Percentiles rank a stretch among this genome's conserved stretches.
Evolutionary conservation across 169 alveolate species (phyloP).

Genomic region (Theileria orientalis): DNA sequence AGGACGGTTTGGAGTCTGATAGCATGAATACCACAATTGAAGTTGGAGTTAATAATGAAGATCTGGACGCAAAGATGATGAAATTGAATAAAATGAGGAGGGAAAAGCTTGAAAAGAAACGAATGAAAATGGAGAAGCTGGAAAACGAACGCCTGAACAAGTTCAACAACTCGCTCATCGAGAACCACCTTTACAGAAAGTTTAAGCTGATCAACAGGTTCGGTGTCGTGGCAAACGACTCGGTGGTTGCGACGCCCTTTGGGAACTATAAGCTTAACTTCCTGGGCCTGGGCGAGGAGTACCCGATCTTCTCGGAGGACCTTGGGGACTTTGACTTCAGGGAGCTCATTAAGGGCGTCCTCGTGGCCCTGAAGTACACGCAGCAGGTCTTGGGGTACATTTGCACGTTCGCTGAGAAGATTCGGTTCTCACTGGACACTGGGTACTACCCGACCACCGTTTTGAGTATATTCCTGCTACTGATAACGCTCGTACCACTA

Average conservation of each 20-base stretch:
- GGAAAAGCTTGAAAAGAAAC: not conserved
- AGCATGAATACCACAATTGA: not conserved
- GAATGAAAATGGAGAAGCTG: not conserved
- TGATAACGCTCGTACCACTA: constrained; percentile 17
- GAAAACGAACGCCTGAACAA: constrained; percentile 1
- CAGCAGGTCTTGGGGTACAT: constrained; percentile 42
- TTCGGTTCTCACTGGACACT: constrained; percentile 32
- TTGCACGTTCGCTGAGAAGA: constrained; percentile 30
- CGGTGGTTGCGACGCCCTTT: constrained; percentile 24
- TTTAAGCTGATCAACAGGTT: constrained; percentile 8
- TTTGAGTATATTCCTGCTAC: constrained; percentile 15
- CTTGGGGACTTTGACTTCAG: constrained; percentile 31
- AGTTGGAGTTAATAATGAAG: not conserved
- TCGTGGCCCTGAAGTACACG: constrained; percentile 1
- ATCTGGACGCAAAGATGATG: not conserved
- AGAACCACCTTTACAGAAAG: constrained; percentile 1
- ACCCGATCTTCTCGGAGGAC: constrained; percentile 50
- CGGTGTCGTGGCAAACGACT: constrained; percentile 14
- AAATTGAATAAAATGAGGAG: too few relatives aligned
- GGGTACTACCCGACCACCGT: constrained; percentile 29
- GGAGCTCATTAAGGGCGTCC: constrained; percentile 38
- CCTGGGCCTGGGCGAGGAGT: constrained; percentile 24
- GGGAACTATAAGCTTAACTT: constrained; percentile 39
- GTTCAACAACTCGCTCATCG: constrained; percentile 12
- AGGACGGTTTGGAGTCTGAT: not conserved